A percentile compares a stretch with the other conserved stretches of the same genome.
Conservation (phyloP, 805 yeast species). For the Lachancea dasiensis region DNA sequence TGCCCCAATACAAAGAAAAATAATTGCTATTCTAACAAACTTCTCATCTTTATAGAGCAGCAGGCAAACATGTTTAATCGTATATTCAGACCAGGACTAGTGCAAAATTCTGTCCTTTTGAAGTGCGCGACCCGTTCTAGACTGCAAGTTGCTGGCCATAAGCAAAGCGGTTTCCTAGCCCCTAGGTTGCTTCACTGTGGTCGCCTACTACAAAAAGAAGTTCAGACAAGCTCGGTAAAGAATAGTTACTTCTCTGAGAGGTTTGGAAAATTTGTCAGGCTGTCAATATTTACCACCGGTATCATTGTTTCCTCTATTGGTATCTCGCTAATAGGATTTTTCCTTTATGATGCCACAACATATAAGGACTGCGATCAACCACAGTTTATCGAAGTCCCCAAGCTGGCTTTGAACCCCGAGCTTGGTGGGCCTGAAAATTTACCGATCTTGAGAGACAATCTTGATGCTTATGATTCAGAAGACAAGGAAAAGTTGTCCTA, state of each 20-base stretch:
- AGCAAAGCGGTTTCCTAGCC: not conserved
- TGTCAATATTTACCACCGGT: conserved; percentile 37
- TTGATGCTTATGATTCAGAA: conserved; percentile 52
- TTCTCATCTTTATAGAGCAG: too few species aligned
- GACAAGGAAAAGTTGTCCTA: conserved; percentile 40
- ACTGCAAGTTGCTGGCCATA: not conserved
- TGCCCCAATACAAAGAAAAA: too few species aligned
- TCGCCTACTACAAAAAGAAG: conserved; percentile 1
- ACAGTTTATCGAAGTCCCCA: conserved; percentile 44
- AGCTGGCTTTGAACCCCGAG: conserved; percentile 47
- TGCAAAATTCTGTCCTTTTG: not conserved
- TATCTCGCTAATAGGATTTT: conserved; percentile 42
- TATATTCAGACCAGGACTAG: not conserved
- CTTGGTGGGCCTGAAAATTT: conserved; percentile 67
- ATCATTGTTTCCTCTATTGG: conserved; percentile 39
- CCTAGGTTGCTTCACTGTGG: conserved; percentile 1
- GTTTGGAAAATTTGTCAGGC: conserved; percentile 32
- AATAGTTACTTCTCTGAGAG: conserved; percentile 7
- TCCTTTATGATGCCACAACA: conserved; percentile 63
- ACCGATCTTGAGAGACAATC: conserved; percentile 49
- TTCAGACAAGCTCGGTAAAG: not conserved
- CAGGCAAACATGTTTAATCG: conserved; percentile 6
- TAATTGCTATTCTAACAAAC: too few species aligned
- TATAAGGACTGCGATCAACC: conserved; percentile 40
- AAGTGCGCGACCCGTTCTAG: conserved; percentile 2